Evolutionary conservation across 768 basidiomycete species (phyloP), one percentile per base, ranked within the genome.

Genomic region (Leccinum ochraceum): DNA sequence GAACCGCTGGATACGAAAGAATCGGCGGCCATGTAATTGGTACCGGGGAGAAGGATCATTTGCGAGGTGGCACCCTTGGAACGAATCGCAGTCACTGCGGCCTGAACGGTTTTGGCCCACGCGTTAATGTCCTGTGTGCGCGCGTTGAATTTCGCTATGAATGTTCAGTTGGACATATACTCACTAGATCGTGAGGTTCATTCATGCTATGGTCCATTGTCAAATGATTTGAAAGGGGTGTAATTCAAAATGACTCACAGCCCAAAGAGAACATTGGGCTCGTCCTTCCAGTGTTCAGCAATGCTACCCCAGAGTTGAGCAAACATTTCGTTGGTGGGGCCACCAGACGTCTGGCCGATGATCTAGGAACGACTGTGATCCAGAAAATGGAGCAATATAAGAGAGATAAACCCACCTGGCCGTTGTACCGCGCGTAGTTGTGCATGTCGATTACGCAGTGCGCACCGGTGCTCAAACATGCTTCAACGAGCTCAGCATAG

Each of bases 41-140:
- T 81, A 13, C 86, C 86, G 0, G 86, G 84, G 22, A 87, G 78
- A 22, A 86, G 79, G 61, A 87, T 84, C 13, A 79, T 71, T 62
- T 88, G 86, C 2, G 76, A 71, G 0, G 76, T 82, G 1, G 86
- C 86, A 14, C 82, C 82, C 8, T 44, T 26, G 3, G 77, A 70
- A 51, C 86, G 81, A 62, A 88, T 87, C 4, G 84, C 85, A 22
- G 81, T 85, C 20, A 88, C 84, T 14, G 81, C 83, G n/a, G 80
- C 80, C 70, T 87, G 85, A 30, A 86, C 65, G 1, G 81, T 71
- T 14, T 60, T 69, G 6, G 83, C 84, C 84, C 84, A 86, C 1
- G 69, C 63, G 26, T 57, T 60, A 65, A 84, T 81, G 60, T 77
- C 68, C 70, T 71, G 32, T 7, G 0, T 4, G 57, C 22, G 10